Percentiles rank a stretch among this genome's conserved stretches.
Conservation (phyloP, 2,329 filamentous ascomycete genomes). For the Colletotrichum liaoningense region DNA sequence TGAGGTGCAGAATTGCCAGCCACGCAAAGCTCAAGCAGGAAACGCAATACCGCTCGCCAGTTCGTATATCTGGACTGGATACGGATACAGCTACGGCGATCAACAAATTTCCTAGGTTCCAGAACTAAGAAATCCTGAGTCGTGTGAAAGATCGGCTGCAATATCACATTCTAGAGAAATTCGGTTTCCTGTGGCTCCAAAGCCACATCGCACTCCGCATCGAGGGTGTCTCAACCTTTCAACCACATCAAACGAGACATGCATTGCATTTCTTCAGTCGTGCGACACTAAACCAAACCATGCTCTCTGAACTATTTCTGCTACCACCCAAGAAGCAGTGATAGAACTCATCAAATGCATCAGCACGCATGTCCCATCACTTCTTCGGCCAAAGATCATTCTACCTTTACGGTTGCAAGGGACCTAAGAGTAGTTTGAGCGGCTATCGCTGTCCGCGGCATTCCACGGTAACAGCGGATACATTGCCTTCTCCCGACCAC, state of each 20-base stretch:
- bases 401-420: neutral
- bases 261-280: conserved; percentile 3
- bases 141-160: neutral
- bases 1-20: neutral
- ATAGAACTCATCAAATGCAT: neutral
- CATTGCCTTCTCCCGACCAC: neutral
- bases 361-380: neutral
- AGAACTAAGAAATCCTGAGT: neutral
- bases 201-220: neutral
- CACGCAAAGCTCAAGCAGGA: neutral
- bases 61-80: neutral
- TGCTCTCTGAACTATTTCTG: neutral
- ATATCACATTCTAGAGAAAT: neutral
- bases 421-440: neutral
- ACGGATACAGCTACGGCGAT: neutral
- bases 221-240: neutral
- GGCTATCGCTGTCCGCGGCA: neutral
- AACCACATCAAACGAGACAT: conserved; percentile 5
- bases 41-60: neutral
- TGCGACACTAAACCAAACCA: conserved; percentile 19
- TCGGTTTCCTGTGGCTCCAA: neutral
- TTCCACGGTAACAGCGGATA: neutral
- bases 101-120: neutral
- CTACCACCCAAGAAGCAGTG: neutral
- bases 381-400: neutral